Conservation (phyloP, 768 basidiomycete genomes). For the Tricholoma sp. region DNA sequence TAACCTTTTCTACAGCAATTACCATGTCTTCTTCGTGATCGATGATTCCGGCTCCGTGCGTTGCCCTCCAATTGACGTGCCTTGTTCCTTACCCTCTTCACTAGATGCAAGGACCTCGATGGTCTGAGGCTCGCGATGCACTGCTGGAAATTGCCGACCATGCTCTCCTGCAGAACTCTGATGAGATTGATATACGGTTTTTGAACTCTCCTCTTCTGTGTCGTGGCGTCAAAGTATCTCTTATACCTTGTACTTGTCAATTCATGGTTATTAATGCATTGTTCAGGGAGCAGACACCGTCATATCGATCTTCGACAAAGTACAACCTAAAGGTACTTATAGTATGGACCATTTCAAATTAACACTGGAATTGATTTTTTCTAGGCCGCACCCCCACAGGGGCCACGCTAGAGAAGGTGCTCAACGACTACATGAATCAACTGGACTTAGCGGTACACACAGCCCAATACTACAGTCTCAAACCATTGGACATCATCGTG, state of each 20-base stretch:
- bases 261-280: not conserved
- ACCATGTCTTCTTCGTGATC: constrained; percentile 23
- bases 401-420: constrained; percentile 16
- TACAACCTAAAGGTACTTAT: constrained; percentile 10
- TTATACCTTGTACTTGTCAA: not conserved
- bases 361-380: not conserved
- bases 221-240: constrained; percentile 8
- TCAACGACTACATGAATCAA: constrained; percentile 16
- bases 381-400: constrained; percentile 27
- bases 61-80: not conserved
- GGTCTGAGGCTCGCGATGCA: constrained; percentile 22
- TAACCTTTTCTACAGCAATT: constrained; percentile 16
- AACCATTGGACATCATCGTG: constrained; percentile 28
- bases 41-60: constrained; percentile 26
- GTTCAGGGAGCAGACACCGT: constrained; percentile 16
- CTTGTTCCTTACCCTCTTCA: not conserved
- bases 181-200: constrained; percentile 22
- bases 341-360: not conserved
- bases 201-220: constrained; percentile 16
- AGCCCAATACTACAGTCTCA: constrained; percentile 16
- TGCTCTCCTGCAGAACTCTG: constrained; percentile 20
- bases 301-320: constrained; percentile 14
- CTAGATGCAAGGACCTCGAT: constrained; percentile 18
- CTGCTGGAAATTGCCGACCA: constrained; percentile 24
- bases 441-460: constrained; percentile 15